phyloP scores from a whole-genome alignment of 2,329 filamentous ascomycete genomes.

The Diaporthe eres region DNA sequence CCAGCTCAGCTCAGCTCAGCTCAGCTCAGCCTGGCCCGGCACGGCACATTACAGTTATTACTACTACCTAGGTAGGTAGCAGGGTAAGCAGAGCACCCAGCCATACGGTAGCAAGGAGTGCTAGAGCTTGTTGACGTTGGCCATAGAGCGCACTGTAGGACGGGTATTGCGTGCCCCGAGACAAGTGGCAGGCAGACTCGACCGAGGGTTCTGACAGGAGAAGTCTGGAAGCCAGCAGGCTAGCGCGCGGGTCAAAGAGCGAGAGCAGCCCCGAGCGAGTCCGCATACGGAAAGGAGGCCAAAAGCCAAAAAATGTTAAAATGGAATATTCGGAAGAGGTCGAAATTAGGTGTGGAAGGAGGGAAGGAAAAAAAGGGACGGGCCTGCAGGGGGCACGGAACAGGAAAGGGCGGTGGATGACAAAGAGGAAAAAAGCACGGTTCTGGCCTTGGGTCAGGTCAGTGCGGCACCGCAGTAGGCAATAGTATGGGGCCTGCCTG shows the following conservation, averaged over 20 bases:
- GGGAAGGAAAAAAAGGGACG: neutral
- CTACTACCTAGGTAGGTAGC: neutral
- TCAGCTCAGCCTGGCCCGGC: neutral
- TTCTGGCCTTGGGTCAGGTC: slow-evolving; percentile 9
- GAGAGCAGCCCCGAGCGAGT: neutral
- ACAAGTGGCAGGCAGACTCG: neutral
- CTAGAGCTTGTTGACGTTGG: neutral
- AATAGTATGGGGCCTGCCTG: neutral
- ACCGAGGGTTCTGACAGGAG: neutral
- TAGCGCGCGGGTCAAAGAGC: neutral
- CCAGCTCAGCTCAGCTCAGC: slow-evolving; percentile 1
- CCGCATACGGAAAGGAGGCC: slow-evolving; percentile 23
- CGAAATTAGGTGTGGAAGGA: slow-evolving; percentile 28
- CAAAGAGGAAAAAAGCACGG: neutral
- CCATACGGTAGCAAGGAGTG: neutral
- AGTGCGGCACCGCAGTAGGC: slow-evolving; percentile 18
- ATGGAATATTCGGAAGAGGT: neutral
- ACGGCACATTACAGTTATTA: neutral
- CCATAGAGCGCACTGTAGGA: neutral
- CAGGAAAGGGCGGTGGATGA: neutral
- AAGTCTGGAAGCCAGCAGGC: neutral
- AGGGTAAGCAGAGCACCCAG: neutral
- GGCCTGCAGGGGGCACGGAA: slow-evolving; percentile 8
- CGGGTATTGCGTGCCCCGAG: neutral
- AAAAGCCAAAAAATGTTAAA: neutral